Conservation (phyloP, 805 yeast species). For the Spathaspora girioi region DNA sequence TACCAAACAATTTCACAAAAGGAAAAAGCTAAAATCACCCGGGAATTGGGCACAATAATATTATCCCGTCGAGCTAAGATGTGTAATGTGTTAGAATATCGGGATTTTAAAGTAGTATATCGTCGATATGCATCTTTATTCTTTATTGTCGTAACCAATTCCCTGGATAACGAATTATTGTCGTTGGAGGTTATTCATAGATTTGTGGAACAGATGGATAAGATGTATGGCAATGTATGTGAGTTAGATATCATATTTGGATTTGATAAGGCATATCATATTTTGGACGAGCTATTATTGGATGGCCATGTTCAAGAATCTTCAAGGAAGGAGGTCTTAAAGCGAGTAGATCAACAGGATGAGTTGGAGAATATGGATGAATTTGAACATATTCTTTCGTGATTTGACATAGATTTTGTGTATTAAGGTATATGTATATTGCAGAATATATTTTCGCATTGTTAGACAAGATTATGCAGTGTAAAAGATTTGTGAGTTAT, state of each 20-base stretch:
- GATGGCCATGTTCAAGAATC: slow-evolving; percentile 88
- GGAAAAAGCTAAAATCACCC: slow-evolving; percentile 77
- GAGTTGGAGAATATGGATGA: slow-evolving; percentile 79
- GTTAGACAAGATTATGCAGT: not conserved
- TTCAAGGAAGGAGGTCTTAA: slow-evolving; percentile 73
- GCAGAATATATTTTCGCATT: not conserved
- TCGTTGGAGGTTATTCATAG: slow-evolving; percentile 86
- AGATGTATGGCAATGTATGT: slow-evolving; percentile 91
- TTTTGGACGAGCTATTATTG: slow-evolving; percentile 81
- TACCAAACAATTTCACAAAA: slow-evolving; percentile 78
- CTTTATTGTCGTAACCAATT: slow-evolving; percentile 82
- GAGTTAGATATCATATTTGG: slow-evolving; percentile 96
- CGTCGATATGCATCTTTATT: slow-evolving; percentile 91
- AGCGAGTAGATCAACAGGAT: slow-evolving; percentile 79
- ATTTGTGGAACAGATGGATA: slow-evolving; percentile 96
- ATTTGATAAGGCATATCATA: slow-evolving; percentile 89
- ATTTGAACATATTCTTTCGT: slow-evolving; percentile 35
- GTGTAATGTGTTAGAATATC: slow-evolving; percentile 91
- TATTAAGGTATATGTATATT: not conserved
- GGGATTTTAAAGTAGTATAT: slow-evolving; percentile 80
- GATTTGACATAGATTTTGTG: slow-evolving; percentile 6
- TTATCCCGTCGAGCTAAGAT: slow-evolving; percentile 84
- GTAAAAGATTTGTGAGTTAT: too few species aligned
- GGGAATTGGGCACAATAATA: slow-evolving; percentile 83
- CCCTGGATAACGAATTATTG: slow-evolving; percentile 80